phyloP scores from a whole-genome alignment of 345 rosid genomes.

The Cochlearia excelsa region DNA sequence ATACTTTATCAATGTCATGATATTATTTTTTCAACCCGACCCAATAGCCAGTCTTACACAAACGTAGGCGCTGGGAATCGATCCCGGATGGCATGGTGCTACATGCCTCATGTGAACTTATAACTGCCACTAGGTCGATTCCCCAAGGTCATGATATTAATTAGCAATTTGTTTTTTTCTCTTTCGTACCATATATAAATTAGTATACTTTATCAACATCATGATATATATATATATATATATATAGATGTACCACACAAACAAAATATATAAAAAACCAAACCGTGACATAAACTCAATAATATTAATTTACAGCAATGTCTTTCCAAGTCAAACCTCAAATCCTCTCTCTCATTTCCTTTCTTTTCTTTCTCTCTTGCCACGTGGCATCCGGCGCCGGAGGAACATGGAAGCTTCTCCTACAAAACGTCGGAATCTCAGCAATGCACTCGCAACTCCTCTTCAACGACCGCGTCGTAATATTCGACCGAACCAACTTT shows the following conservation, averaged over 20 bases:
- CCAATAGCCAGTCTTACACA: too few species aligned
- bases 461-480: conserved; percentile 67
- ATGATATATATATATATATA: not conserved
- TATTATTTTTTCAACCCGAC: not conserved
- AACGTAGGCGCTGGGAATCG: too few species aligned
- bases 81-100: too few species aligned
- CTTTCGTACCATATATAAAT: conserved; percentile 4
- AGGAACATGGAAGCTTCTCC: conserved; percentile 66
- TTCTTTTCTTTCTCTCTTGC: conserved; percentile 12
- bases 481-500: conserved; percentile 76
- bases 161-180: not conserved
- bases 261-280: not conserved
- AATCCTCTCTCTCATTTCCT: conserved; percentile 21
- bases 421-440: conserved; percentile 59
- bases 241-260: conserved; percentile 15
- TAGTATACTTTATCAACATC: conserved; percentile 12
- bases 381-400: conserved; percentile 40
- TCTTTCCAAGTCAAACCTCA: conserved; percentile 25
- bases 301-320: conserved; percentile 1
- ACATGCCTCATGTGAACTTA: too few species aligned
- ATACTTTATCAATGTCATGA: conserved; percentile 1
- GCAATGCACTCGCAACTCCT: conserved; percentile 95
- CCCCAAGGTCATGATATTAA: too few species aligned
- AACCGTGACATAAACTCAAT: conserved; percentile 27
- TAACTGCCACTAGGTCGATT: too few species aligned